Conservation (phyloP, 192 early-diverging fungal species). For the Backusella westeae region DNA sequence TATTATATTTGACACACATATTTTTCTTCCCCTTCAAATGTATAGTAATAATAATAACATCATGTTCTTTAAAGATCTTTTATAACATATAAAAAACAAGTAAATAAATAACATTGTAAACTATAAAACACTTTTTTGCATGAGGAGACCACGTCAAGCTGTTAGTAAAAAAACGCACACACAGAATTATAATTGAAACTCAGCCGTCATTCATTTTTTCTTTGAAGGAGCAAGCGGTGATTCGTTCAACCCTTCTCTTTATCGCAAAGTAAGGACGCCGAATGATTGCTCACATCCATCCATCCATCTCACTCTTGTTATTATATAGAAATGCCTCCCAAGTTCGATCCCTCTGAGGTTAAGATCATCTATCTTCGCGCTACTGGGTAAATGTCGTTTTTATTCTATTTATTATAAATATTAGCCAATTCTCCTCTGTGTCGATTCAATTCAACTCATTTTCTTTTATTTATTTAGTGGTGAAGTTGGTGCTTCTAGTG, state of each 20-base stretch:
- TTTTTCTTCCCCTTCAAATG: neutral
- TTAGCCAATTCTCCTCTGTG: no score
- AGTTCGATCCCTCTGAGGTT: conserved; percentile 83
- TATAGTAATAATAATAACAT: neutral
- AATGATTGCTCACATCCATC: conserved; percentile 15
- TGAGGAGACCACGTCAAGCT: no score
- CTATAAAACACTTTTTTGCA: no score
- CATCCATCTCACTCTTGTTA: conserved; percentile 17
- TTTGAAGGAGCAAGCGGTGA: neutral
- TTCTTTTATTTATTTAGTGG: conserved; percentile 3
- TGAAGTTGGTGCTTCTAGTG: conserved; percentile 90
- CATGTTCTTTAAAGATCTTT: neutral
- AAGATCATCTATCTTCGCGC: conserved; percentile 89
- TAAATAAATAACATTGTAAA: no score
- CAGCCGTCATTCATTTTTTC: neutral
- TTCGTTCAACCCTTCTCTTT: conserved; percentile 9
- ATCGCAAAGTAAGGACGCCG: conserved; percentile 8
- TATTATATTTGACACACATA: neutral
- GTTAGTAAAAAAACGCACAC: neutral
- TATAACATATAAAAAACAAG: no score
- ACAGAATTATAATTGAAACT: neutral
- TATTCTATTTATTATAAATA: neutral
- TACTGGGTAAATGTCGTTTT: conserved; percentile 58
- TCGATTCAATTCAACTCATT: no score
- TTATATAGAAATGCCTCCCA: conserved; percentile 62